Evolutionary conservation across 2,329 filamentous ascomycete genomes (phyloP).

Genomic region (Monilinia laxa): DNA sequence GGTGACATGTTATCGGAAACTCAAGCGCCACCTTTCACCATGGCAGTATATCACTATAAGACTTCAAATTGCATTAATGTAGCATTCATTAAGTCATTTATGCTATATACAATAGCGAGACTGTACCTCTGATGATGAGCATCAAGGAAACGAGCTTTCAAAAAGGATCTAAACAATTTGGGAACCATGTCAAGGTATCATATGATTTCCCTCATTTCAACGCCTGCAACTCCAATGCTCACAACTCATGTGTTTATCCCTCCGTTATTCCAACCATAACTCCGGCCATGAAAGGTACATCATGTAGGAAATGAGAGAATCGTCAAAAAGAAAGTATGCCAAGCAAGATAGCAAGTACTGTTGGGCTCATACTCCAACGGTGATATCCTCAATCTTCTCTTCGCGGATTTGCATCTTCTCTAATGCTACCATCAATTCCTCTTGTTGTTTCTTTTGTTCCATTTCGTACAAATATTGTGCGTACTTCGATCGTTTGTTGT

Average conservation of each 20-base stretch:
- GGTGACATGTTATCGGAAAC: not conserved
- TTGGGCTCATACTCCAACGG: constrained; percentile 15
- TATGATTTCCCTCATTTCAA: constrained; percentile 17
- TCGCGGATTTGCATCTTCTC: constrained; percentile 32
- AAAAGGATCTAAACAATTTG: constrained; percentile 8
- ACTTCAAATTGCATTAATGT: not conserved
- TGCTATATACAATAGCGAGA: constrained; percentile 4
- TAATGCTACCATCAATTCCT: constrained; percentile 34
- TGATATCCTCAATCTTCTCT: constrained; percentile 26
- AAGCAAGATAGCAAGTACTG: constrained; percentile 9
- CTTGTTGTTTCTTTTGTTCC: constrained; percentile 39
- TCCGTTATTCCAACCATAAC: constrained; percentile 1
- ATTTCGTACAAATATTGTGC: constrained; percentile 61
- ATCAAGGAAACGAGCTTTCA: constrained; percentile 2
- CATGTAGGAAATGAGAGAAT: not conserved
- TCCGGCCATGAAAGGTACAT: constrained; percentile 7
- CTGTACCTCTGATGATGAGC: not conserved
- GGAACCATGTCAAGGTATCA: constrained; percentile 14
- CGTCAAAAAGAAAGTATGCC: not conserved
- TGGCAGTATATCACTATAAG: not conserved
- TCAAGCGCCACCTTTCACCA: not conserved
- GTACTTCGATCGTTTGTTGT: constrained; percentile 95
- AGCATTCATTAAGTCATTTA: constrained; percentile 16
- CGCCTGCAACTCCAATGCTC: constrained; percentile 22
- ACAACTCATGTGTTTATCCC: constrained; percentile 18